Base-by-base conservation (phyloP, 2,329 filamentous ascomycete genomes). In the Sphaceloma murrayae region DNA sequence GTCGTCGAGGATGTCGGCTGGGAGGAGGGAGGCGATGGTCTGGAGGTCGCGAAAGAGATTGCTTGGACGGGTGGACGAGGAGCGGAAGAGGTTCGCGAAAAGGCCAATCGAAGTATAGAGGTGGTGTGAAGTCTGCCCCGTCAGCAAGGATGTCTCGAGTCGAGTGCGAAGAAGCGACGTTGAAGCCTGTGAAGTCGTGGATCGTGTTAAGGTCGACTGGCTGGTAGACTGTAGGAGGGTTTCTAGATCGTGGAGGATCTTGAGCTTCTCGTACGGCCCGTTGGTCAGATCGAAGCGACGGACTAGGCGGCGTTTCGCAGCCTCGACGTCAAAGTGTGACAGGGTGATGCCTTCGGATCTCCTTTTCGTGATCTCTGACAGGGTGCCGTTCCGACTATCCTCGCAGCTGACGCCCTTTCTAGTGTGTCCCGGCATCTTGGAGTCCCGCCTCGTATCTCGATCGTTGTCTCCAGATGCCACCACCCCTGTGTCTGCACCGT, bases 271-370 rank as follows among this genome's bases (percentile, higher is more conserved):
- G 53, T 83, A 83, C 0, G 91, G 91, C 57, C 91, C 94, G 0
- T 85, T 84, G 52, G 93, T 85, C 3, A 88, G 84, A 31, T 85
- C 86, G 53, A 98, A 94, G 66, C 86, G 87, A 51, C 78, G 79
- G 22, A 96, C 69, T 1, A 96, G 70, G 9, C 81, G 78, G 52
- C 78, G 73, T 57, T 94, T 95, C 1, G 87, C 83, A 52, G 78
- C 77, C 42, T 77, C 77, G 58, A 89, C 95, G 36, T 58, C 54
- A 46, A 61, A 62, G 4, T 34, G 46, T 14, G 46, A 32, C 10
- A 33, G 19, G 22, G 39, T 36, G 16, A 46, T 11, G 4, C 24
- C 36, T 13, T 22, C 8, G 4, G 21, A 11, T 14, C 14, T 34
- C 30, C 10, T 36, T 24, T 34, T 29, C n/a, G 14, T 8, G 31